Evolutionary conservation across 345 rosid species (phyloP).

Genomic region (Lepidium africanum): DNA sequence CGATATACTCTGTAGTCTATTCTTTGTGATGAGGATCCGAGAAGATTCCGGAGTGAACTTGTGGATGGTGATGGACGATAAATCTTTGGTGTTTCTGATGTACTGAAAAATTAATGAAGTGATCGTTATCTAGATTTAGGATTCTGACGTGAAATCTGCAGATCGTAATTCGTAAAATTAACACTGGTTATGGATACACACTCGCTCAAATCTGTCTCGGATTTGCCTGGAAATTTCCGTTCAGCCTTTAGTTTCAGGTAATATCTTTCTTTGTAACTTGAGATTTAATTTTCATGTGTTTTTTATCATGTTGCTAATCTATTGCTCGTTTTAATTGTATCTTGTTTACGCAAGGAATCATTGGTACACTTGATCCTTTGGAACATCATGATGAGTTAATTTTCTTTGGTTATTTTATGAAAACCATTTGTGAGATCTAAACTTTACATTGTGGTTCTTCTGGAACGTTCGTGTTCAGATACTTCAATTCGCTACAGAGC

Average conservation of each 20-base stretch:
- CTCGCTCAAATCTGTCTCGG: conserved; percentile 63
- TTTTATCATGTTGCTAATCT: neutral
- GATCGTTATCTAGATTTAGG: neutral
- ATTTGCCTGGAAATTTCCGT: conserved; percentile 63
- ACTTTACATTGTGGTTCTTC: conserved; percentile 1
- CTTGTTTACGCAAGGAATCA: neutral
- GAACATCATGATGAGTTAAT: neutral
- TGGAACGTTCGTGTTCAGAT: conserved; percentile 38
- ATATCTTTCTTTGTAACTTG: neutral
- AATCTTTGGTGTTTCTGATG: neutral
- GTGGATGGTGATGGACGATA: neutral
- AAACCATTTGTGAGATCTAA: neutral
- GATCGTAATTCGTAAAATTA: conserved; percentile 6
- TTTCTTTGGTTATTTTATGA: neutral
- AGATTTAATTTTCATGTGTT: neutral
- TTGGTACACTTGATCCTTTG: neutral
- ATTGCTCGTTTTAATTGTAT: neutral
- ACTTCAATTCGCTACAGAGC: conserved; percentile 91
- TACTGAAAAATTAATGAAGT: neutral
- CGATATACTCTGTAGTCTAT: neutral
- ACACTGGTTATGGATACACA: conserved; percentile 52
- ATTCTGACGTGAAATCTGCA: conserved; percentile 5
- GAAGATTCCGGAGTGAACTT: neutral
- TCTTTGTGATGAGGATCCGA: neutral
- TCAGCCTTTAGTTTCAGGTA: conserved; percentile 79